Evolutionary conservation across 2,329 filamentous ascomycete genomes (phyloP), one percentile per base, ranked within the genome.

Genomic region (Aureobasidium sp.): DNA sequence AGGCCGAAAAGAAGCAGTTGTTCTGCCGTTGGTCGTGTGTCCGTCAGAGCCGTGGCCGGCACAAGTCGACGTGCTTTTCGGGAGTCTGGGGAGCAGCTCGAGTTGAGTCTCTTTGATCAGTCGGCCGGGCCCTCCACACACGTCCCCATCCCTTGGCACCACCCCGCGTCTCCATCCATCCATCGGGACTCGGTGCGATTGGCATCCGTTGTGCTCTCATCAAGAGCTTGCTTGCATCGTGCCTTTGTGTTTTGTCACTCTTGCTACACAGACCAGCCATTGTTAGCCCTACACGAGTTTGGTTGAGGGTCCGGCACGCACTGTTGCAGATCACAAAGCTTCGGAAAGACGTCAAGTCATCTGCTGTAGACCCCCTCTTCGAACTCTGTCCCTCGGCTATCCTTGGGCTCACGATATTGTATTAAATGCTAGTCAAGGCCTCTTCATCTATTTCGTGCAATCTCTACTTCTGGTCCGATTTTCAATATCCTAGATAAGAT

Each of bases 31-130:
- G 57, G 33, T 60, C 33, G 22, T 40, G 44, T 45, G 19, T 54
- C 50, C 37, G 50, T 11, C 50, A 42, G 37, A 42, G 39, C 40
- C 42, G 42, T 29, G 40, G 29, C 17, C 57, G 57, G 57, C 57
- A 60, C 27, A 60, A 50, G 57, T 60, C 45, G 45, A 60, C 39
- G 45, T 39, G 17, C 22, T 60, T 60, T 60, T 60, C 57, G 57
- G 57, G 57, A 60, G 33, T 40, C 44, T 22, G 33, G 45, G 35
- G 53, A 57, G 33, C 29, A 42, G 19, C 53, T 57, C 42, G 42
- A 48, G 24, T 59, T 42, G 54, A 48, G 31, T 5, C 27, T 45
- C 7, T 22, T n/a, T 37, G 53, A 14, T 47, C 39, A 31, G 52
- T 22, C 52, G 44, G 15, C 39, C 40, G 39, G 19, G 15, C 5